phyloP scores from a whole-genome alignment of 148 eudicot genomes.

The Selenicereus undatus region DNA sequence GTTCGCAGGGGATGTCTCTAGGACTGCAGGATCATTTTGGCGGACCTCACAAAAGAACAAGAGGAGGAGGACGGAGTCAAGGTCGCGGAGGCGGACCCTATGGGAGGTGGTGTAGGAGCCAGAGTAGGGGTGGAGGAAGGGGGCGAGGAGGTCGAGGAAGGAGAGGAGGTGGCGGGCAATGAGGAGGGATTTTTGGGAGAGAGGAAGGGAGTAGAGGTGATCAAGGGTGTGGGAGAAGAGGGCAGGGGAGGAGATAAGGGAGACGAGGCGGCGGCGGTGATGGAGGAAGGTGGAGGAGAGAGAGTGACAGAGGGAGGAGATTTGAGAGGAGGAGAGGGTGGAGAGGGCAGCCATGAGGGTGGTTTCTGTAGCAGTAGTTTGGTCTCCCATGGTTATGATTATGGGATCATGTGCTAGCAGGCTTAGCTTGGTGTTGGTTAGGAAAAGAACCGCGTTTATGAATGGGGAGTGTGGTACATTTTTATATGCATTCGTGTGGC shows the following conservation, averaged over 20 bases:
- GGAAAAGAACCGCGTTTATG: neutral
- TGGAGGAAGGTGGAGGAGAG: constrained; percentile 51
- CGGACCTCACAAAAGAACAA: constrained; percentile 58
- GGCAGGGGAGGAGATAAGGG: constrained; percentile 48
- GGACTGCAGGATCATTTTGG: constrained; percentile 29
- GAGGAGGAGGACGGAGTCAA: constrained; percentile 52
- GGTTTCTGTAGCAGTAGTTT: constrained; percentile 11
- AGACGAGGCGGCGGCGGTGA: constrained; percentile 47
- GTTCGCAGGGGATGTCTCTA: constrained; percentile 29
- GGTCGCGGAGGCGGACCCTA: constrained; percentile 41
- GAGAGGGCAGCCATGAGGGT: constrained; percentile 49
- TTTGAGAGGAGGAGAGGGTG: constrained; percentile 40
- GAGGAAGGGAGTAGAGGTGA: constrained; percentile 61
- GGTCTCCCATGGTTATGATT: constrained; percentile 20
- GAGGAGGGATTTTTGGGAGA: constrained; percentile 62
- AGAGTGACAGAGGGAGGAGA: constrained; percentile 38
- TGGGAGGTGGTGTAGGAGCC: neutral
- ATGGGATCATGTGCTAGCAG: constrained; percentile 12
- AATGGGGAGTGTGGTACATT: constrained; percentile 1
- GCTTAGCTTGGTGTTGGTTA: neutral
- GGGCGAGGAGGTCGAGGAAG: constrained; percentile 35
- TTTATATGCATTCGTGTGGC: constrained; percentile 1
- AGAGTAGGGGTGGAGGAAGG: constrained; percentile 17
- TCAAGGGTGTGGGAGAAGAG: constrained; percentile 55
- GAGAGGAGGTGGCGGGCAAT: constrained; percentile 57